Evolutionary conservation across 2,329 filamentous ascomycete species (phyloP).

Genomic region (Fusarium sambucinum): DNA sequence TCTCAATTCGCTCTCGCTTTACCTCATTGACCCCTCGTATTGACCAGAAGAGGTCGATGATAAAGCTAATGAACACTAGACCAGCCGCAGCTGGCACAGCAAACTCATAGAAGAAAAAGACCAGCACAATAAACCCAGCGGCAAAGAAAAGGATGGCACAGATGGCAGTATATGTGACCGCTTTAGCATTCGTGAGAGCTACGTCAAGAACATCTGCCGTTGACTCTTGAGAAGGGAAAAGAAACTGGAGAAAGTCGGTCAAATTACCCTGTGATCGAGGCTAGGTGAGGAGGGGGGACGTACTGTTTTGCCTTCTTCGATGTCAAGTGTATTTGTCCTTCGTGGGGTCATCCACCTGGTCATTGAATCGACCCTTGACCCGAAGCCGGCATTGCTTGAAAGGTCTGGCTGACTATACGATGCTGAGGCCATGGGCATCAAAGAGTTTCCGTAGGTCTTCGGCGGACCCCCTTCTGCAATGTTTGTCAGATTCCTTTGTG

Average conservation of each 20-base stretch:
- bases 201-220: constrained; percentile 9
- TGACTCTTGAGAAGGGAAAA: not conserved
- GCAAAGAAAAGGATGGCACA: constrained; percentile 4
- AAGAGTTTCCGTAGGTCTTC: not conserved
- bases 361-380: constrained; percentile 15
- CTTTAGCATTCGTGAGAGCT: constrained; percentile 8
- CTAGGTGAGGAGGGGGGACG: not conserved
- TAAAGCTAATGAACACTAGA: not conserved
- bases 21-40: not conserved
- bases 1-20: constrained; percentile 2
- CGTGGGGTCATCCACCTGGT: constrained; percentile 9
- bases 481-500: not conserved
- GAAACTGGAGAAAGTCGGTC: not conserved
- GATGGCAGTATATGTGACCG: constrained; percentile 7
- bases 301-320: constrained; percentile 19
- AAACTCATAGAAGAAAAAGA: constrained; percentile 18
- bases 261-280: not conserved
- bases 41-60: constrained; percentile 6
- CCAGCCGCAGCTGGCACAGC: constrained; percentile 11
- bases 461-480: not conserved
- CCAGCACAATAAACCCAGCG: constrained; percentile 1
- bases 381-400: constrained; percentile 14
- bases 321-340: constrained; percentile 10
- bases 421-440: constrained; percentile 12
- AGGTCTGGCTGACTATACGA: constrained; percentile 24